Evolutionary conservation across 495 filamentous ascomycete species (phyloP).

Genomic region (Massariosphaeria phaeospora): DNA sequence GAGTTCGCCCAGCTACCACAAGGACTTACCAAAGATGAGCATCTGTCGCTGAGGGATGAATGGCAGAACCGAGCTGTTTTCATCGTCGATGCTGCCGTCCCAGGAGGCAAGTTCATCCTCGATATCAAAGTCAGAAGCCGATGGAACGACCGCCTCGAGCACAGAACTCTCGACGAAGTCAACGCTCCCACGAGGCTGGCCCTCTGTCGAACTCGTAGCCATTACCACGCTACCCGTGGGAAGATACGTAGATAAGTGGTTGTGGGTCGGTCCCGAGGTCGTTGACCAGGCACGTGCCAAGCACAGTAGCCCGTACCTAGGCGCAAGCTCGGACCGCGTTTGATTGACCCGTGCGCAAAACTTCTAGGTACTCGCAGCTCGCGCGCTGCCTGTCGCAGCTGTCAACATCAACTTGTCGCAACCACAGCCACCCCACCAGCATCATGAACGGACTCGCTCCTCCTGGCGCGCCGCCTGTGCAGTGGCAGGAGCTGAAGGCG

Average conservation of each 20-base stretch:
- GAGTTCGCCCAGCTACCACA: conserved; percentile 5
- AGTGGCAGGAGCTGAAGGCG: conserved; percentile 80
- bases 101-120: conserved; percentile 52
- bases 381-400: no score
- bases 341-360: no score
- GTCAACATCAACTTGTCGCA: no score
- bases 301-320: no score
- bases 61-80: conserved; percentile 36
- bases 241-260: no score
- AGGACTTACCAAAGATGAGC: conserved; percentile 65
- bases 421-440: no score
- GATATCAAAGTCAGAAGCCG: conserved; percentile 60
- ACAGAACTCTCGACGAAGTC: conserved; percentile 68
- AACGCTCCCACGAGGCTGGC: conserved; percentile 24
- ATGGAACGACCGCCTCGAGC: conserved; percentile 73
- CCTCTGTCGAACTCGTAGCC: conserved; percentile 11
- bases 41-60: conserved; percentile 38
- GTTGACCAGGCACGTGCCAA: no score
- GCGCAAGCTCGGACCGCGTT: no score
- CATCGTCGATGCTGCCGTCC: conserved; percentile 49
- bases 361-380: no score
- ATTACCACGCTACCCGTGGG: conserved; percentile 11
- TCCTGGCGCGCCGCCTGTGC: not conserved
- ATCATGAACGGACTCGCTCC: conserved; percentile 56
- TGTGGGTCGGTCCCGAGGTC: no score